Base-by-base conservation (phyloP, 2,329 filamentous ascomycete species). In the Plenodomus biglobosus region DNA sequence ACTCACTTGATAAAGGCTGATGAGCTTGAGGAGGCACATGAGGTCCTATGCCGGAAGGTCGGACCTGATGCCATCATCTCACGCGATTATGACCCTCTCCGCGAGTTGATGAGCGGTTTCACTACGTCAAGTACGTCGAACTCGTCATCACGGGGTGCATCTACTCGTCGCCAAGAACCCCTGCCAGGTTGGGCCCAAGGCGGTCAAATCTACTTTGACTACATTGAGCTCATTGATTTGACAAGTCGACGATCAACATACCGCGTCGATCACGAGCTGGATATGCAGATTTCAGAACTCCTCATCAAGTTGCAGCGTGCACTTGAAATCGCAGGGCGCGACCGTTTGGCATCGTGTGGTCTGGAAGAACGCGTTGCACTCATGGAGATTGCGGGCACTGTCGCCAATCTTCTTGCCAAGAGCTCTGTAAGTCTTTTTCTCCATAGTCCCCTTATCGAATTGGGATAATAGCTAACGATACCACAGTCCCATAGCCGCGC, bases 21-120 rank as follows among this genome's bases (percentile, higher is more conserved):
- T 34, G 85, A 88, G 36, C 88, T 85, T 71, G 79, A 84, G 22
- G 89, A 94, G 67, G 94, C 94, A 0, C 94, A 97, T 72, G 82
- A 85, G 21, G 89, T 92, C 1, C 86, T 99, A 44, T 83, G 87
- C 51, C 83, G 84, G 54, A 81, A 87, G 56, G 91, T 97, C 22
- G 94, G 89, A 0, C 94, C 94, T 0, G 79, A 81, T 21, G 84
- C 90, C 10, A 82, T 99, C 54, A 87, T 99, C 52, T 87, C 90
- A 65, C 85, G 87, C 37, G 87, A 96, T 68, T 92, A 90, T 62
- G 79, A 81, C 17, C 80, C 80, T 1, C 76, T 97, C 1, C 81
- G 83, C 35, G 76, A 80, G 24, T 77, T 96, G 34, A 80, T 97
- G 32, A 77, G 79, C 16, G 84, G 85, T 50, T 96, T 99, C 64